Base-by-base conservation (phyloP, 257 asterid species). In the Leptodermis oblonga region DNA sequence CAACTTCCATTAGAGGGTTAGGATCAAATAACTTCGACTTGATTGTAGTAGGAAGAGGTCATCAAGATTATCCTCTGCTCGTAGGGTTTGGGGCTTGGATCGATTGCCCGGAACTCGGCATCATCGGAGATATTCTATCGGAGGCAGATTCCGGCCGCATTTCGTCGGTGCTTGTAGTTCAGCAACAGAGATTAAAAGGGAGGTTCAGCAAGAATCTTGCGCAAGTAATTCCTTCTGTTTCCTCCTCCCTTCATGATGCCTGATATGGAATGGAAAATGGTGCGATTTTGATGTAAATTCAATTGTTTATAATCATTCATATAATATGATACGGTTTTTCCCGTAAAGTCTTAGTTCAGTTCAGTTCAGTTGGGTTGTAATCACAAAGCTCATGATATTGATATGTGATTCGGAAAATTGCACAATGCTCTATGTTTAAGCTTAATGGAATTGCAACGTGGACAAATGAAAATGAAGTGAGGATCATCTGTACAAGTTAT, bases 31-130 rank as follows among this genome's bases (percentile, higher is more conserved):
- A 72, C 36, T 89, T 73, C 14, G 92, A 89, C 65, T 67, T 89
- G 48, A 64, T 92, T 66, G 59, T 89, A 5, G 90, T 81, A 25
- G 97, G 97, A 72, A 78, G 74, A 81, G 46, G 75, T 41, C 97
- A 92, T 25, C 84, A 79, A 36, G 84, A 79, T 0, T 86, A 92
- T 1, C 85, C 85, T 73, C 81, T 92, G 59, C 75, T 92, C 3
- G 72, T 59, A 83, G 93, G 92, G 26, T 85, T 92, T 2, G 86
- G 88, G 0, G 91, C 78, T 0, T 92, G 97, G 97, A 89, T 90
- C 54, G 97, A 87, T 80, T 92, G 97, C 79, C 90, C 93, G 4
- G 96, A 92, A 70, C 90, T 92, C 0, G 96, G 96, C 15, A 89
- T 85, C 17, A 79, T 92, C 5, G 97, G 95, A 13, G 97, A 92